Conservation (phyloP, 2,329 filamentous ascomycete genomes). For the Penicillium rolfsii region DNA sequence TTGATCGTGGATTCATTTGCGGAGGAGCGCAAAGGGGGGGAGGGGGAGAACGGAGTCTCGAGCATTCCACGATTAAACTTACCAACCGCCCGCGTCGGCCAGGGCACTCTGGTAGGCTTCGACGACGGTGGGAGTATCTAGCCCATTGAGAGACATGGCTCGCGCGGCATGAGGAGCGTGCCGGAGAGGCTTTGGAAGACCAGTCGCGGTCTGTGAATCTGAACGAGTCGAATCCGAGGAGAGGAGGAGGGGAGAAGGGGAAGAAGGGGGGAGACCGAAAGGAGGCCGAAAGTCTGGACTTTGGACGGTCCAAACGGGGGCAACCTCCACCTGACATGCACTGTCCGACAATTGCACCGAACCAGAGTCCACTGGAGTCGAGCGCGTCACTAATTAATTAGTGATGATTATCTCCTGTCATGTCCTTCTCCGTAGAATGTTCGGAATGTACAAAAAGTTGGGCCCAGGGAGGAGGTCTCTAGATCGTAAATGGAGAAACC, state of each 20-base stretch:
- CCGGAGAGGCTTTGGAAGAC: conserved; percentile 4
- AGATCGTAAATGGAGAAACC: conserved; percentile 11
- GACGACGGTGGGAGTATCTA: conserved; percentile 78
- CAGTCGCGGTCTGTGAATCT: conserved; percentile 7
- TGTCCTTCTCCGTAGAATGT: not conserved
- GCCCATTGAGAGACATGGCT: conserved; percentile 91
- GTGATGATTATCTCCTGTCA: not conserved
- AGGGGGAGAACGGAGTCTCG: conserved; percentile 1
- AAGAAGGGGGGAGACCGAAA: conserved; percentile 9
- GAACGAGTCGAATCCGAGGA: conserved; percentile 15
- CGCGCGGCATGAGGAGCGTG: conserved; percentile 39
- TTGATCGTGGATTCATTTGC: not conserved
- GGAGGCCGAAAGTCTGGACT: conserved; percentile 6
- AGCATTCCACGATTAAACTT: conserved; percentile 46
- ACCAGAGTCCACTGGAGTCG: not conserved
- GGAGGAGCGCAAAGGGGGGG: conserved; percentile 17
- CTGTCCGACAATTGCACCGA: not conserved
- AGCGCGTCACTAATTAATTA: not conserved
- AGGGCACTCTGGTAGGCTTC: conserved; percentile 81
- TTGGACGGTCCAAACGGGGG: not conserved
- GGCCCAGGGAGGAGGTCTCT: conserved; percentile 19
- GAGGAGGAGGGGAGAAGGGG: conserved; percentile 16
- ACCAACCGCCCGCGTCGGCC: conserved; percentile 93
- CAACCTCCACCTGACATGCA: not conserved
- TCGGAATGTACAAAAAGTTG: not conserved